A percentile compares a stretch with the other conserved stretches of the same genome.
phyloP scores from a whole-genome alignment of 1,284 basidiomycete genomes.

The Cutaneotrichosporon mucoides region DNA sequence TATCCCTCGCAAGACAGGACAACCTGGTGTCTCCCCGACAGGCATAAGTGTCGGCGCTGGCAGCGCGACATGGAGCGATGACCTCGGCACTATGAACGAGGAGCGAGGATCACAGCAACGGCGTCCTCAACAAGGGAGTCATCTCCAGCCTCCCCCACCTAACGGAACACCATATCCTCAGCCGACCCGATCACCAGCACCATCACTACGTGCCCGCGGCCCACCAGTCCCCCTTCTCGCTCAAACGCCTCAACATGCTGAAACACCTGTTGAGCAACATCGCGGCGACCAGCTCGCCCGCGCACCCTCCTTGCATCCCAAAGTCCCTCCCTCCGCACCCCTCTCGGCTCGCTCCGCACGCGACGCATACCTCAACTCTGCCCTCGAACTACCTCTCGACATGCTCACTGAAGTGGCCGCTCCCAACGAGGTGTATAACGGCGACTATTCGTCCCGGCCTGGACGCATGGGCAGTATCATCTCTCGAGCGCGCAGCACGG shows the following conservation, averaged over 20 bases:
- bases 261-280: background rate
- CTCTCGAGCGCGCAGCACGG: background rate
- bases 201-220: background rate
- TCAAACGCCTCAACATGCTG: background rate
- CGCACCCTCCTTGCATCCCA: background rate
- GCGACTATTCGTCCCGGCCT: too few relatives aligned
- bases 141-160: background rate
- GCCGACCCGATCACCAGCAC: background rate
- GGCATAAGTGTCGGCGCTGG: background rate
- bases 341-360: conserved; percentile 19
- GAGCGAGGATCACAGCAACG: background rate
- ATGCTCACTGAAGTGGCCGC: conserved; percentile 24
- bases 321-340: background rate
- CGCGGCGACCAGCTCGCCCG: conserved; percentile 6
- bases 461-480: background rate
- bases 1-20: background rate
- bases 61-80: conserved; percentile 3
- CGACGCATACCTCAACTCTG: conserved; percentile 37
- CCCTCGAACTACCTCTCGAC: conserved; percentile 34
- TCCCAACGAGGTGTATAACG: background rate
- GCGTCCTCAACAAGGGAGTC: background rate
- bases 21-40: background rate
- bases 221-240: conserved; percentile 8
- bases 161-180: background rate
- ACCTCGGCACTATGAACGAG: background rate